Evolutionary conservation across 2,329 filamentous ascomycete species (phyloP).

Genomic region (Nectriaceae sp.): DNA sequence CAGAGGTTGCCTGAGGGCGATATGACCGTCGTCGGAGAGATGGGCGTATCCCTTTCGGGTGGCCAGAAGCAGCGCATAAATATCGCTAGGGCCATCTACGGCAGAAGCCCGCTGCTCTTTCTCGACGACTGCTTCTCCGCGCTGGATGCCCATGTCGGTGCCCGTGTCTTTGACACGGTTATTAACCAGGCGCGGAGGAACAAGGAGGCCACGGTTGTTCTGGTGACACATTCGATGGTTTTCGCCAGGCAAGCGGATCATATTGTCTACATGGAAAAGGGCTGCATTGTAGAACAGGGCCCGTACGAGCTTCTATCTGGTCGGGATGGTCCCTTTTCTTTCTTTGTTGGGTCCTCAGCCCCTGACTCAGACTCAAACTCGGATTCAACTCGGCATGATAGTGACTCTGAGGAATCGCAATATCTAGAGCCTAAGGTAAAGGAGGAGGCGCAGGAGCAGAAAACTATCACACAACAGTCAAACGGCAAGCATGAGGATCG

Average conservation of each 20-base stretch:
- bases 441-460: no score
- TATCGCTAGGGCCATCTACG: conserved; percentile 86
- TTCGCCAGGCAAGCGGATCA: conserved; percentile 64
- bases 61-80: conserved; percentile 89
- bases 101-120: conserved; percentile 77
- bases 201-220: conserved; percentile 20
- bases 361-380: no score
- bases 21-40: conserved; percentile 84
- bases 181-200: conserved; percentile 16
- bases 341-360: no score
- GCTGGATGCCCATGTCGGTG: conserved; percentile 12
- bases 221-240: conserved; percentile 49
- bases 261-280: conserved; percentile 69
- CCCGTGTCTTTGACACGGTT: conserved; percentile 18
- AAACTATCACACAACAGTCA: no score
- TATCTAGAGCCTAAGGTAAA: no score
- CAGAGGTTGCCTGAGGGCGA: conserved; percentile 83
- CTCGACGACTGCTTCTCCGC: conserved; percentile 89
- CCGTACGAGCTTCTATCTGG: background rate
- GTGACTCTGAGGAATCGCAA: no score
- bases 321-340: conserved; percentile 42
- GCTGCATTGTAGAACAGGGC: conserved; percentile 61
- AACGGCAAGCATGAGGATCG: conserved; percentile 1
- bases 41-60: conserved; percentile 86
- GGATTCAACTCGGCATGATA: no score